Conservation (phyloP, 225 moss, liverwort and hornwort genomes). For the Pseudisothecium myosuroides region DNA sequence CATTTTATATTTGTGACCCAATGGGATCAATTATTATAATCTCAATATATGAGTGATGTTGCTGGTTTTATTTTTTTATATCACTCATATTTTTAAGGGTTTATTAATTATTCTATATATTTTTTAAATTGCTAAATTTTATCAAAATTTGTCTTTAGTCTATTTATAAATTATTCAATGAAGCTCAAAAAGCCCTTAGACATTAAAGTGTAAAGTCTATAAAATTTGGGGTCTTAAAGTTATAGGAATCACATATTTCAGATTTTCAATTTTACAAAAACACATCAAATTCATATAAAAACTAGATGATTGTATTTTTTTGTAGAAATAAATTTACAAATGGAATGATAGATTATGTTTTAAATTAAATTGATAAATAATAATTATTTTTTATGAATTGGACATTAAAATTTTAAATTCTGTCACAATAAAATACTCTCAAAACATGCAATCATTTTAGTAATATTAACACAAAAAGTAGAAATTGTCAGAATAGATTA, state of each 20-base stretch:
- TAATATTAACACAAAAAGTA: too few relatives aligned
- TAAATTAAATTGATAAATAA: too few relatives aligned
- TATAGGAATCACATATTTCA: not conserved
- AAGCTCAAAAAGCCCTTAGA: too few relatives aligned
- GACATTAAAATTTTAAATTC: too few relatives aligned
- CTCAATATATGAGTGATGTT: too few relatives aligned
- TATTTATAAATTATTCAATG: not conserved
- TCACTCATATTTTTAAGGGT: not conserved
- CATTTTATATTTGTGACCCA: too few relatives aligned
- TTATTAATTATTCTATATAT: not conserved
- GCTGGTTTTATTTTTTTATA: not conserved
- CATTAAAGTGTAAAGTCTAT: not conserved
- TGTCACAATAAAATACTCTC: fast-evolving
- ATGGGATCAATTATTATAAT: too few relatives aligned
- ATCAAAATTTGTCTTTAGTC: not conserved
- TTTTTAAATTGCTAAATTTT: fast-evolving
- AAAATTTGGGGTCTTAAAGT: not conserved
- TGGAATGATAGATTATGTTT: not conserved
- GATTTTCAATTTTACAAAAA: too few relatives aligned
- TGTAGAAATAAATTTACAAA: too few relatives aligned
- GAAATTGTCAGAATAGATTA: not conserved
- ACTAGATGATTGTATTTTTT: too few relatives aligned
- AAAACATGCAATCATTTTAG: not conserved
- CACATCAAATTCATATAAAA: too few relatives aligned
- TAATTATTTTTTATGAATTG: not conserved